Evolutionary conservation across 768 basidiomycete genomes (phyloP), one percentile per base, ranked within the genome.

Genomic region (Serendipita indica): DNA sequence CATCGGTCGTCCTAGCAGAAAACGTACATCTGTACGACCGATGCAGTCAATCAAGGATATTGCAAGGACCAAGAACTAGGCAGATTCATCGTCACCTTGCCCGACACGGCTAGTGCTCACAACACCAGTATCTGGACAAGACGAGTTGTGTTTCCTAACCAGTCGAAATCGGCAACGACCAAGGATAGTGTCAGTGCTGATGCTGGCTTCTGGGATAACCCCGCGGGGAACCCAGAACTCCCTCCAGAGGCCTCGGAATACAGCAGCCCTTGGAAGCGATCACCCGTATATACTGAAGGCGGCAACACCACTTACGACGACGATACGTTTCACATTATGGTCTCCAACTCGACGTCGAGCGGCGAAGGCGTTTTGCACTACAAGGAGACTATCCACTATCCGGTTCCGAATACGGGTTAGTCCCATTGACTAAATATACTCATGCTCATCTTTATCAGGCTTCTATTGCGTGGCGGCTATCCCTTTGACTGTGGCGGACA

Each of bases 1-100:
- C 7, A 41, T 57, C 43, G 37, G 56, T 54, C n/a, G 67, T 65
- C n/a, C n/a, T 64, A 76, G 72, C 80, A 97, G 91, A 89, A 85
- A 73, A 88, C 86, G 22, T 99, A 90, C 65, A 79, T 99, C 28
- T 99, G 96, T 72, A 98, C 94, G 1, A 79, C 88, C 1, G 82
- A 76, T 60, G 85, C 89, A 20, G 76, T 91, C 37, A 73, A 76
- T 13, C 75, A 77, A 1, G 83, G 85, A 1, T 78, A 86, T 56
- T 99, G 96, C 65, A 72, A 73, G 16, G 67, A 69, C 33, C 74
- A 77, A 18, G 73, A 89, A 62, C 78, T 96, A 18, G 96, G 96
- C n/a, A 78, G 74, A 60, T 99, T 99, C 73, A 96, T 99, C 64
- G 74, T 93, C 58, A 76, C 82, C 65, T 74, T 89, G 4, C 84